Conservation (phyloP, 345 rosid species). For the Salix suchowensis region DNA sequence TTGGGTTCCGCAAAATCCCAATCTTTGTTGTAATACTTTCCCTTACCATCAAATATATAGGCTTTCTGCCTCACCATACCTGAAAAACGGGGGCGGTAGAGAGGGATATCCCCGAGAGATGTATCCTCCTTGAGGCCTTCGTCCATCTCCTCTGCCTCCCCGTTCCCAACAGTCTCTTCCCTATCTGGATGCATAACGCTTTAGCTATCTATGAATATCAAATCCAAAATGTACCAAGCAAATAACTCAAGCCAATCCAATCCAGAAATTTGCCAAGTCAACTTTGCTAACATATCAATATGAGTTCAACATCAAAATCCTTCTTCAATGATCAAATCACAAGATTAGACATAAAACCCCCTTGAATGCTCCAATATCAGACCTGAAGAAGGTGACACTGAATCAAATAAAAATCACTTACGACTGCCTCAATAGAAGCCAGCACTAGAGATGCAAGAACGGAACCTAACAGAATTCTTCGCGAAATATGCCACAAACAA, state of each 20-base stretch:
- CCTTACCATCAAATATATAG: conserved; percentile 76
- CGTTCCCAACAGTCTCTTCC: conserved; percentile 35
- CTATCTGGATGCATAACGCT: conserved; percentile 45
- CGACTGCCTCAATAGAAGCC: background rate
- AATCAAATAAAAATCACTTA: background rate
- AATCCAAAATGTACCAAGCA: background rate
- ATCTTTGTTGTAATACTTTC: conserved; percentile 60
- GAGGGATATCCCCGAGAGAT: conserved; percentile 16
- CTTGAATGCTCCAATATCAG: background rate
- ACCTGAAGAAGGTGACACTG: background rate
- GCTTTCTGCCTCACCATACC: conserved; percentile 78
- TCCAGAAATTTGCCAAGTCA: background rate
- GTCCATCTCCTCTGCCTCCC: conserved; percentile 50
- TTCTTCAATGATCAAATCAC: background rate
- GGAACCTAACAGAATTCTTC: conserved; percentile 12
- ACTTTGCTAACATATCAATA: conserved; percentile 6
- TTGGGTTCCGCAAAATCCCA: conserved; percentile 81
- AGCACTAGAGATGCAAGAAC: conserved; percentile 2
- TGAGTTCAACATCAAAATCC: background rate
- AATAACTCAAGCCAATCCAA: conserved; percentile 3
- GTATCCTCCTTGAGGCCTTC: conserved; percentile 28
- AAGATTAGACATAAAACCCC: background rate
- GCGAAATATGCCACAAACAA: conserved; percentile 3
- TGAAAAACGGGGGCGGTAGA: conserved; percentile 30
- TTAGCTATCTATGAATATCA: background rate